Percentiles rank a stretch among this genome's conserved stretches.
Evolutionary conservation across 345 rosid genomes (phyloP).

Genomic region (Arabis hirsuta): DNA sequence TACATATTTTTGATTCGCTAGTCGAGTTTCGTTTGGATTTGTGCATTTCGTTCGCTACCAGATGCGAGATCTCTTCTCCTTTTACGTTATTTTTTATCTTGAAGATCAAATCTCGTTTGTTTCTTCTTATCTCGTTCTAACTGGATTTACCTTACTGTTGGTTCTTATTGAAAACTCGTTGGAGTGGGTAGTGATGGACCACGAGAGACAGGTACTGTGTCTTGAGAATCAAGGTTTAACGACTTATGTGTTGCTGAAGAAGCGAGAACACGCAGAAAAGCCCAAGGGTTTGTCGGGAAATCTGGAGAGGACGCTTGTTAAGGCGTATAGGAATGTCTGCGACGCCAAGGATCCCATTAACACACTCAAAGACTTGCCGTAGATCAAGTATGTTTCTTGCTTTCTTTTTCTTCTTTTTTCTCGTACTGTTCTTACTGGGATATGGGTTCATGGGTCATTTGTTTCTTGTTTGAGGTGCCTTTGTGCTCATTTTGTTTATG

Average conservation of each 20-base stretch:
- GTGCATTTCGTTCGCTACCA: too few species aligned
- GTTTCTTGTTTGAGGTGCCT: neutral
- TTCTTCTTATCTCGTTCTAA: too few species aligned
- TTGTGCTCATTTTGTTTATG: neutral
- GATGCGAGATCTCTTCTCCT: too few species aligned
- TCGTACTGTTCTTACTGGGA: too few species aligned
- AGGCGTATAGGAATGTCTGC: conserved; percentile 66
- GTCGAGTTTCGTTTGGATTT: too few species aligned
- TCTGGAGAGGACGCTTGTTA: conserved; percentile 57
- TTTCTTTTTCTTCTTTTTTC: neutral
- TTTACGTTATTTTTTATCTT: too few species aligned
- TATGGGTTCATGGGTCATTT: neutral
- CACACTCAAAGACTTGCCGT: conserved; percentile 76
- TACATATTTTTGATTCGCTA: too few species aligned
- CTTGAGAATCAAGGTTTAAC: conserved; percentile 67
- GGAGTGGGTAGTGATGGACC: conserved; percentile 52
- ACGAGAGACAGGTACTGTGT: conserved; percentile 53
- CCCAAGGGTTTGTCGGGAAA: conserved; percentile 82
- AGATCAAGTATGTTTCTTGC: conserved; percentile 61
- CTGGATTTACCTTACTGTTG: too few species aligned
- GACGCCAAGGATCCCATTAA: conserved; percentile 54
- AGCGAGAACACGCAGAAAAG: conserved; percentile 62
- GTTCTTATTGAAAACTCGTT: too few species aligned
- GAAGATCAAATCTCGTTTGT: too few species aligned
- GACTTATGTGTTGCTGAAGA: conserved; percentile 60